phyloP scores from a whole-genome alignment of 768 basidiomycete species.

The Phylloporus rhodoxanthus region DNA sequence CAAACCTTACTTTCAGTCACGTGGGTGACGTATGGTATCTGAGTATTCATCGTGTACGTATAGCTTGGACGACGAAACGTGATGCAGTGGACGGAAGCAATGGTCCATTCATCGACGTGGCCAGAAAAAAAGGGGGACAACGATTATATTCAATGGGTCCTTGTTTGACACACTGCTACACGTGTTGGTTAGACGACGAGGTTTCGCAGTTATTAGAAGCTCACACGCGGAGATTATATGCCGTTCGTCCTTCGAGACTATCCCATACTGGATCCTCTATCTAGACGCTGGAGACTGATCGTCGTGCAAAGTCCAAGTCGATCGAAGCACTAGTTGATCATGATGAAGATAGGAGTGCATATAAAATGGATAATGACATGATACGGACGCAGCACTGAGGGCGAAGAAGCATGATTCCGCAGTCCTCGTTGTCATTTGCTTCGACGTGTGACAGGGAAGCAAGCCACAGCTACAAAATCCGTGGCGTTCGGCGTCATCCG shows the following conservation, averaged over 20 bases:
- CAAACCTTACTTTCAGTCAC: background rate
- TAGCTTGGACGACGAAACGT: background rate
- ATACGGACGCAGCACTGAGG: too few species aligned
- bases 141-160: background rate
- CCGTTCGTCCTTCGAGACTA: background rate
- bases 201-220: background rate
- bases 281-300: background rate
- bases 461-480: background rate
- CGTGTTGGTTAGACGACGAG: background rate
- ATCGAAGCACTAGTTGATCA: background rate
- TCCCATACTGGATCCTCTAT: background rate
- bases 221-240: background rate
- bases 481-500: background rate
- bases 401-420: background rate
- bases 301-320: background rate
- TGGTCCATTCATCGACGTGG: background rate
- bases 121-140: background rate
- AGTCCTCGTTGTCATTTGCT: background rate
- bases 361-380: background rate
- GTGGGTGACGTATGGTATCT: background rate
- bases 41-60: background rate
- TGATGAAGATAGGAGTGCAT: background rate
- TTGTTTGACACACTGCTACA: background rate
- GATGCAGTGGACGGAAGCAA: background rate
- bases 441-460: background rate